A percentile compares a stretch with the other conserved stretches of the same genome.
phyloP scores from a whole-genome alignment of 2,329 filamentous ascomycete species.

The Pyrenochaeta sp. region DNA sequence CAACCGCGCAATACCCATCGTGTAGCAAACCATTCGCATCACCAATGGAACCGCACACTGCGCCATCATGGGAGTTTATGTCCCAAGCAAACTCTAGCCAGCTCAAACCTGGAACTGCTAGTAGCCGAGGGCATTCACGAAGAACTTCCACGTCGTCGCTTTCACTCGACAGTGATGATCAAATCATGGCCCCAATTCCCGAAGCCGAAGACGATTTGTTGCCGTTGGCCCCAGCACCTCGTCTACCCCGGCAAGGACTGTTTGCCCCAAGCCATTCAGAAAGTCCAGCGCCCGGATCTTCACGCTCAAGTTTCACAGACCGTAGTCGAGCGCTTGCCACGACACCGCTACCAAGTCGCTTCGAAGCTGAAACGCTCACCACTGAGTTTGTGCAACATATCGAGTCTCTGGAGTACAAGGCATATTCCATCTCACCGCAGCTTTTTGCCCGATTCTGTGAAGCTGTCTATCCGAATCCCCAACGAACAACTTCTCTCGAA shows the following conservation, averaged over 20 bases:
- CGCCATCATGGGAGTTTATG: constrained; percentile 48
- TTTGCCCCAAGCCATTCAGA: constrained; percentile 38
- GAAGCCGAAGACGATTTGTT: constrained; percentile 42
- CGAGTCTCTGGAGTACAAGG: constrained; percentile 32
- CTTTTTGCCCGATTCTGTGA: constrained; percentile 43
- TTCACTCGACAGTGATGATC: constrained; percentile 40
- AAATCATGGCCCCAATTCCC: constrained; percentile 35
- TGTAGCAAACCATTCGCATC: constrained; percentile 30
- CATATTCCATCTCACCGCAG: constrained; percentile 33
- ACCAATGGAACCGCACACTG: constrained; percentile 38
- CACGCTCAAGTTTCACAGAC: constrained; percentile 42
- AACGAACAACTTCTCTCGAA: constrained; percentile 24
- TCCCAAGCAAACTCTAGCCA: constrained; percentile 30
- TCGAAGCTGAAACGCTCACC: constrained; percentile 48
- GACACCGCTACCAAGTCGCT: constrained; percentile 43
- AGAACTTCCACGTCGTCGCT: constrained; percentile 44
- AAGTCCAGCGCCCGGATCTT: constrained; percentile 34
- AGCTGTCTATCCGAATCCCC: constrained; percentile 41
- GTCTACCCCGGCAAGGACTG: constrained; percentile 40
- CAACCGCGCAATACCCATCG: constrained; percentile 24
- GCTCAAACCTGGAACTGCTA: constrained; percentile 28
- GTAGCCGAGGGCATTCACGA: constrained; percentile 36
- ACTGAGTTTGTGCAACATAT: constrained; percentile 43
- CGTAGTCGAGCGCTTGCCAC: constrained; percentile 42
- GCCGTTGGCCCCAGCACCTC: constrained; percentile 34